phyloP scores from a whole-genome alignment of 768 basidiomycete species.

The Boletus rex-veris region DNA sequence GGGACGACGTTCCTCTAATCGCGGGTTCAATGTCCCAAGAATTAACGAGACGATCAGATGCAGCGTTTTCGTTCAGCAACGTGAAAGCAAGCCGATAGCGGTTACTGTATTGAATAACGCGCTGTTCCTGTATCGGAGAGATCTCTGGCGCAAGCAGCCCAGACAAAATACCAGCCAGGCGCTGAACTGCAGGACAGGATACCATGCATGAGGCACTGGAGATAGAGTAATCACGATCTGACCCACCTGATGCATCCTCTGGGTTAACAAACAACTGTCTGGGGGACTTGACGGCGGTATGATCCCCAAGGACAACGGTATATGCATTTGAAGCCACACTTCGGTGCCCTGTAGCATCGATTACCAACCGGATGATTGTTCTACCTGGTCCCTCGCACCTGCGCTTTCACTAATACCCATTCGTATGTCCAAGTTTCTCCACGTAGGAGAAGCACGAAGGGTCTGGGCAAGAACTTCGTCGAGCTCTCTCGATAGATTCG shows the following conservation, averaged over 20 bases:
- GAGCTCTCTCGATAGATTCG: slow-evolving; percentile 28
- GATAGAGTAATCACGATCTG: not conserved
- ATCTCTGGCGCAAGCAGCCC: slow-evolving; percentile 41
- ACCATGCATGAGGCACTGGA: slow-evolving; percentile 10
- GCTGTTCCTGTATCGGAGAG: slow-evolving; percentile 48
- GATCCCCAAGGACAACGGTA: slow-evolving; percentile 22
- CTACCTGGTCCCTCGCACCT: slow-evolving; percentile 33
- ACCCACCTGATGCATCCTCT: slow-evolving; percentile 30
- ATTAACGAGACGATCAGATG: slow-evolving; percentile 53
- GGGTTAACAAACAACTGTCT: slow-evolving; percentile 22
- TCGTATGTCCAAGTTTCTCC: slow-evolving; percentile 43
- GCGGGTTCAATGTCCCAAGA: slow-evolving; percentile 74
- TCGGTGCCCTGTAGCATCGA: slow-evolving; percentile 11
- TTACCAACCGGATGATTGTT: slow-evolving; percentile 4
- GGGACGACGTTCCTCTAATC: slow-evolving; percentile 52
- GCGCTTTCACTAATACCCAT: slow-evolving; percentile 25
- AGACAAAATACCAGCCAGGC: slow-evolving; percentile 37
- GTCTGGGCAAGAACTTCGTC: slow-evolving; percentile 18
- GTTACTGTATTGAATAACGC: slow-evolving; percentile 71
- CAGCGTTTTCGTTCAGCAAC: slow-evolving; percentile 85
- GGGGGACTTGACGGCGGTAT: slow-evolving; percentile 19
- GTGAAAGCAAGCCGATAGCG: slow-evolving; percentile 89
- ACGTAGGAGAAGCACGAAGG: slow-evolving; percentile 25
- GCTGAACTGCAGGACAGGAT: slow-evolving; percentile 30
- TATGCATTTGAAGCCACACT: slow-evolving; percentile 15